Evolutionary conservation across 257 asterid genomes (phyloP), one percentile per base, ranked within the genome.

Genomic region (Plantago elongata): DNA sequence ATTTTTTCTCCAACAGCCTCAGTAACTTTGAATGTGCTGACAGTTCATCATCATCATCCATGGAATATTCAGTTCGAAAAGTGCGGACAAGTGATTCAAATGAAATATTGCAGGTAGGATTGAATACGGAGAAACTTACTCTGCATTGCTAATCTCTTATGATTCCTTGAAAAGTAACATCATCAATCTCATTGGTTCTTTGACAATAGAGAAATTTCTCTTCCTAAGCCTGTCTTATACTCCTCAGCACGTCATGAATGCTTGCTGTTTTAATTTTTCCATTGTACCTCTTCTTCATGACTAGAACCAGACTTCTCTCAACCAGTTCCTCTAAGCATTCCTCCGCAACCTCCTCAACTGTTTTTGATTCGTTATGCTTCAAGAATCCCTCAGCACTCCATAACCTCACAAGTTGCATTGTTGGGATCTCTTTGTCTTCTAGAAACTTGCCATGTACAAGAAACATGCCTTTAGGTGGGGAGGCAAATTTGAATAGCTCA

Each of bases 301-400:
- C 44, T 0, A 22, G 17, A 13, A 61, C 9, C 27, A 61, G 45
- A 46, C 11, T 47, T 45, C 44, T 1, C 1, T 13, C 22, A 8
- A 46, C 11, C 8, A 45, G 55, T 45, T 48, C 45, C 42, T 11
- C 46, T 17, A 56, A 30, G 38, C 11, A 56, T 13, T 56, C 47
- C 27, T 56, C 61, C 12, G 61, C 61, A n/a, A 13, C 45, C 5
- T 56, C 61, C 14, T 56, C 61, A 13, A 34, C 37, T 44, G 27
- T 56, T 37, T 37, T 56, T 0, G 46, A 56, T 3, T 12, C 15
- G 0, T 10, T 13, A 29, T 47, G 61, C 16, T 34, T 56, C 30
- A 55, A 29, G 15, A 56, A 56, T 56, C 61, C 61, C 7, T 56
- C 61, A 1, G 61, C 61, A 34, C 17, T 13, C 61, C 61, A 56